Evolutionary conservation across 768 basidiomycete genomes (phyloP), one percentile per base, ranked within the genome.

Genomic region (Tricholomella constricta): DNA sequence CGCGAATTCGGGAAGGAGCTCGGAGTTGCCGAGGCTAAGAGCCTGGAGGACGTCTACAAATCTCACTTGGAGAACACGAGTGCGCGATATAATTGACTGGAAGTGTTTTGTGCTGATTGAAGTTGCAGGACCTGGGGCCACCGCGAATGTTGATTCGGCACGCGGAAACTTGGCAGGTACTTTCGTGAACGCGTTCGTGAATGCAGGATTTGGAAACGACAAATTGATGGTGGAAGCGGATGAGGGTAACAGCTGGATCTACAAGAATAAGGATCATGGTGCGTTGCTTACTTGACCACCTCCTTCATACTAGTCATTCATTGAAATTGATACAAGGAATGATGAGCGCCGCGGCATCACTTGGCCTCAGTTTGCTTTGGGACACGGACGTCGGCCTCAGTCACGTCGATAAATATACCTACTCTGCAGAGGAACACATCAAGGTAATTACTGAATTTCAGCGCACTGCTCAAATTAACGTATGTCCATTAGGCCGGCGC

Each of bases 181-280:
- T 1, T 98, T 98, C 58, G 97, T 99, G 57, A 98, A 99, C 64
- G 97, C 94, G 1, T 99, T 98, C 55, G 96, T 98, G 47, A 99
- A 99, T 64, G 96, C 94, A 38, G 97, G 96, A 0, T 99, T 95
- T 65, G 94, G 94, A 20, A 99, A 99, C 67, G 97, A 99, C 69
- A 98, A 97, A 68, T 81, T 99, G 48, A 96, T 99, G 92, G 94
- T 95, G 5, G 89, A 88, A 65, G 96, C 94, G 1, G 91, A 94
- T 54, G 95, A 97, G 64, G 96, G 97, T 12, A 91, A 85, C 70
- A 95, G 93, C 62, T 99, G 94, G 94, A 93, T 99, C 52, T 99
- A 98, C 79, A 98, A 98, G 81, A 98, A 98, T 78, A 98, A 98
- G 74, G 96, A 98, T 48, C 93, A 97, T 57, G 97, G 95, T 87